Evolutionary conservation across 805 yeast species (phyloP), one percentile per base, ranked within the genome.

Genomic region (Saturnispora gosingensis): DNA sequence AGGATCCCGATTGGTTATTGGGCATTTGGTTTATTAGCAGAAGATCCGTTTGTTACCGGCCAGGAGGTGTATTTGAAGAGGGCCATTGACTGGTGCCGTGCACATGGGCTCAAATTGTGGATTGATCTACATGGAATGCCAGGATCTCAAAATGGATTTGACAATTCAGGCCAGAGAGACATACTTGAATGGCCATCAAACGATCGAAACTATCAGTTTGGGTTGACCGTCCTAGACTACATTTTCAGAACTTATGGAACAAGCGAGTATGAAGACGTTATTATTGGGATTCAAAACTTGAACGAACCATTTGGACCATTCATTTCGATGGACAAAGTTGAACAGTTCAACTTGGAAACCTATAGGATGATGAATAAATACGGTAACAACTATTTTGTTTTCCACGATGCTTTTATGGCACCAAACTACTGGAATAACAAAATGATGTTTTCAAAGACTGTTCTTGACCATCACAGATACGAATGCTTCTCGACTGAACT

Each of bases 121-220:
- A 76, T 90, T 43, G 97, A 91, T 67, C 69, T 90, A 61, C 98
- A 90, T 65, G 97, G 97, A 56, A 95, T 85, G n/a, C 95, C 96
- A 34, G 97, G 97, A 22, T 85, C 96, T 22, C 98, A 90, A 67
- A 90, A 90, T 65, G 97, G 97, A 13, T 91, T 88, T 62, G 98
- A 90, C 68, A 90, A 90, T 72, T 87, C 96, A 8, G 98, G 98
- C 27, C 70, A 78, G 56, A 77, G 96, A 61, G 80, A 73, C 48
- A 60, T 64, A 16, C 58, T 72, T n/a, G 67, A 67, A 3, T 78
- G 81, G 81, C 69, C 68, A 49, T 27, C 39, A 3, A 49, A 56
- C 0, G 71, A 71, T 18, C 63, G 67, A 45, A 74, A 81, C 53
- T 68, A 73, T 39, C 66, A 73, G 18, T 56, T 78, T 35, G 78